A percentile compares a stretch with the other conserved stretches of the same genome.
phyloP scores from a whole-genome alignment of 2,329 filamentous ascomycete genomes.

The Teratosphaeria epicoccoides region DNA sequence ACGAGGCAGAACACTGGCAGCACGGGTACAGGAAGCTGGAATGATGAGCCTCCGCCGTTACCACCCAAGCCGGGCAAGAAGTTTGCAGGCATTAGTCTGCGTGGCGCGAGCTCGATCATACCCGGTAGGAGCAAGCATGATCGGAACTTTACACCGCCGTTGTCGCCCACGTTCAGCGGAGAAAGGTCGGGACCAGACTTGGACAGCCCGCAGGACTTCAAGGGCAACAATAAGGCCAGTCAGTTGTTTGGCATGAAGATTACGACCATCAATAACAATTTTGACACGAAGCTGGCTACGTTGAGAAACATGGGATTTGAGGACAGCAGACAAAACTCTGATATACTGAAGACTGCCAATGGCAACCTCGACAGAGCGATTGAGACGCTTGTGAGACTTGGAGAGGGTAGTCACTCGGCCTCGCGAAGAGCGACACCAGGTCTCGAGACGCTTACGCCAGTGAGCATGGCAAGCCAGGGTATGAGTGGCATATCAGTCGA shows the following conservation, averaged over 20 bases:
- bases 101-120: conserved; percentile 60
- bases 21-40: conserved; percentile 39
- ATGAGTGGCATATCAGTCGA: conserved; percentile 36
- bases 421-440: conserved; percentile 24
- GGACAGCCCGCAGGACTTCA: conserved; percentile 12
- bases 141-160: conserved; percentile 24
- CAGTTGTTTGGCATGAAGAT: conserved; percentile 28
- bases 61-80: conserved; percentile 51
- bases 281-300: conserved; percentile 65
- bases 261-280: conserved; percentile 48
- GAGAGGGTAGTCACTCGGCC: conserved; percentile 50
- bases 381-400: conserved; percentile 72
- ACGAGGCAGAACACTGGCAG: conserved; percentile 46
- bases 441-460: conserved; percentile 24
- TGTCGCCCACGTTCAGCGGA: conserved; percentile 25
- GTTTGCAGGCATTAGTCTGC: conserved; percentile 52
- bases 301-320: conserved; percentile 86
- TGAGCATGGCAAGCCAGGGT: conserved; percentile 37
- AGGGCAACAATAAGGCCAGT: conserved; percentile 46
- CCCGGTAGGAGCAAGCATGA: conserved; percentile 45
- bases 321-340: conserved; percentile 70
- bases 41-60: conserved; percentile 46
- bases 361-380: conserved; percentile 80
- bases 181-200: conserved; percentile 13
- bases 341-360: conserved; percentile 69